Conservation (phyloP, 768 basidiomycete species). For the Rhodotorula babjevae region DNA sequence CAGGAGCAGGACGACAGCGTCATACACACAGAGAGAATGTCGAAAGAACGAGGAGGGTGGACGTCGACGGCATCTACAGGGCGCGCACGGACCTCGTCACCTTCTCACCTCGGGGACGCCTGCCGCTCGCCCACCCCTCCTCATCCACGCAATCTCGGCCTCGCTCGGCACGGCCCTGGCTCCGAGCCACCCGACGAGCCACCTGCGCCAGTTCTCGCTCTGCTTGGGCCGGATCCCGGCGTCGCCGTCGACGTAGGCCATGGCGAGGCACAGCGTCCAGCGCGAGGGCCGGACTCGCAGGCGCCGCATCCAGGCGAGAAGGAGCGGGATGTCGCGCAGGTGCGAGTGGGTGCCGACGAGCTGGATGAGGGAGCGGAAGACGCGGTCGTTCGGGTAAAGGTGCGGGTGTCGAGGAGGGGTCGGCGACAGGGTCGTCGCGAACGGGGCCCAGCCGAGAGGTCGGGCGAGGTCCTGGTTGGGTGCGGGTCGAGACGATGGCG, state of each 20-base stretch:
- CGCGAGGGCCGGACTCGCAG: conserved; percentile 6
- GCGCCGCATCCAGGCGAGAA: conserved; percentile 33
- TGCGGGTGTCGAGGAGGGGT: conserved; percentile 7
- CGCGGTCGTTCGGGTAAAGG: conserved; percentile 20
- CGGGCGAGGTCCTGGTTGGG: neutral
- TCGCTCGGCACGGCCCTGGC: conserved; percentile 15
- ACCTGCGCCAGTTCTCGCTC: neutral
- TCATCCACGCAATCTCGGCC: conserved; percentile 29
- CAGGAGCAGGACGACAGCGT: too few species aligned
- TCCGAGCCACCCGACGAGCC: conserved; percentile 27
- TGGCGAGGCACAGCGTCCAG: conserved; percentile 19
- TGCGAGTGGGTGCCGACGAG: conserved; percentile 29
- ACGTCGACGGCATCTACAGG: too few species aligned
- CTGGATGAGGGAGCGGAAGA: conserved; percentile 36
- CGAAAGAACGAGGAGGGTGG: too few species aligned
- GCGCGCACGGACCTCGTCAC: too few species aligned
- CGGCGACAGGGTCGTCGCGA: conserved; percentile 26
- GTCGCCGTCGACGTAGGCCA: conserved; percentile 31
- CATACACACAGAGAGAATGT: too few species aligned
- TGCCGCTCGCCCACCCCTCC: conserved; percentile 17
- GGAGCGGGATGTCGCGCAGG: conserved; percentile 8
- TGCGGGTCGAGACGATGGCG: neutral
- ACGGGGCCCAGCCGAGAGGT: conserved; percentile 17
- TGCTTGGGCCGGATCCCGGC: neutral
- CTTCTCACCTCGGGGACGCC: neutral